Evolutionary conservation across 768 basidiomycete species (phyloP).

Genomic region (Termitomyces sp.): DNA sequence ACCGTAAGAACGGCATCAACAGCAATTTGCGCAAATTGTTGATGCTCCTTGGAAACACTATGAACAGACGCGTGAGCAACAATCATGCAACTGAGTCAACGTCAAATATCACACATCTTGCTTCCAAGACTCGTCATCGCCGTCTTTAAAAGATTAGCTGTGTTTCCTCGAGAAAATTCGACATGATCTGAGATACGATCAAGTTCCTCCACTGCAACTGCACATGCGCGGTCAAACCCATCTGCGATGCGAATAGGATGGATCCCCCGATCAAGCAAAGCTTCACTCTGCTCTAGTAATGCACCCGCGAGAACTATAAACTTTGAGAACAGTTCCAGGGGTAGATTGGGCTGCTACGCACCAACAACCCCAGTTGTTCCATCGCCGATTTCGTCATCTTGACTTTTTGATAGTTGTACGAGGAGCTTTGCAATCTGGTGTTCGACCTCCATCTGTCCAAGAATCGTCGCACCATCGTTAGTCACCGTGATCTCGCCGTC

Average conservation of each 20-base stretch:
- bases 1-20: slow-evolving; percentile 95
- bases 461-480: slow-evolving; percentile 97
- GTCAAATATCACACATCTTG: slow-evolving; percentile 75
- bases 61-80: slow-evolving; percentile 1
- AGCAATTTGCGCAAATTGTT: slow-evolving; percentile 95
- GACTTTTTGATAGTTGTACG: slow-evolving; percentile 93
- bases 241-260: slow-evolving; percentile 99
- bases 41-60: slow-evolving; percentile 95
- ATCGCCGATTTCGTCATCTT: slow-evolving; percentile 99
- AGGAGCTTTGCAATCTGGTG: slow-evolving; percentile 98
- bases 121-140: slow-evolving; percentile 95
- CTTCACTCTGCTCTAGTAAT: slow-evolving; percentile 88
- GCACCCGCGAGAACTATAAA: slow-evolving; percentile 91
- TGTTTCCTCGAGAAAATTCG: slow-evolving; percentile 76
- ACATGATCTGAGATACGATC: slow-evolving; percentile 89
- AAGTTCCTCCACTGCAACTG: slow-evolving; percentile 84
- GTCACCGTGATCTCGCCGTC: slow-evolving; percentile 99
- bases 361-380: slow-evolving; percentile 99
- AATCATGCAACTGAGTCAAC: not conserved
- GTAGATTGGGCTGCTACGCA: slow-evolving; percentile 34
- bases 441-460: slow-evolving; percentile 98
- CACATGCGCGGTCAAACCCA: slow-evolving; percentile 93
- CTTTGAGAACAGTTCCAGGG: slow-evolving; percentile 1
- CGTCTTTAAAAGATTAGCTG: slow-evolving; percentile 85
- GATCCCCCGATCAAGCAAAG: slow-evolving; percentile 96